Percentiles rank a stretch among this genome's conserved stretches.
These are phyloP conservation scores for Chrysanthemum makinoi DNA, from an alignment of 129 eudicot genomes.

Conservation along the genomic window DNA sequence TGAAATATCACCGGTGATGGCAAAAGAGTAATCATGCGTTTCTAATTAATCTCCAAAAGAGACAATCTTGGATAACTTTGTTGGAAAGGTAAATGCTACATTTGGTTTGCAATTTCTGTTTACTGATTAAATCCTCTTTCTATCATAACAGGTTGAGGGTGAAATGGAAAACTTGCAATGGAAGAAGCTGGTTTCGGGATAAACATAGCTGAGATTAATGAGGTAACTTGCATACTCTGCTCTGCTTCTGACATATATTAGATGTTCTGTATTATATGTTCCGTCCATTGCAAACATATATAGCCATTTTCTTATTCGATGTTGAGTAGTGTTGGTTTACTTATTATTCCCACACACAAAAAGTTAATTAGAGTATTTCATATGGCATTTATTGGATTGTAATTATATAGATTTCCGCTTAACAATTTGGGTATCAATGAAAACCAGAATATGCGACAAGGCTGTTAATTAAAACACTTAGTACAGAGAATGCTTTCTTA, in stretches of 20 bases:
- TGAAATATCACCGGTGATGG: too few species aligned
- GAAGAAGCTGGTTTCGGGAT: too few species aligned
- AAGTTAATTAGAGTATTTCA: background rate
- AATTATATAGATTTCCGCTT: background rate
- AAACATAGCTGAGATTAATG: conserved; percentile 44
- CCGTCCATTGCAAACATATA: conserved; percentile 1
- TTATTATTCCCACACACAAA: background rate
- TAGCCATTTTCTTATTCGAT: conserved; percentile 8
- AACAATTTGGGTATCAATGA: background rate
- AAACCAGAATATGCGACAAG: background rate
- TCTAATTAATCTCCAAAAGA: too few species aligned
- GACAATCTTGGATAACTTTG: too few species aligned
- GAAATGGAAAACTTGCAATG: too few species aligned
- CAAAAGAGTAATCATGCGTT: too few species aligned
- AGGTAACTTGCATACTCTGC: conserved; percentile 51
- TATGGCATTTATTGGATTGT: background rate
- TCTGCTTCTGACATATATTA: background rate
- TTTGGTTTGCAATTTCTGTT: too few species aligned
- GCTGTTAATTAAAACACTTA: background rate
- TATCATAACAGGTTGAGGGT: too few species aligned
- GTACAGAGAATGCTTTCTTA: too few species aligned
- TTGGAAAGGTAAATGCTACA: too few species aligned
- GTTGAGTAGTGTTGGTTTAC: background rate
- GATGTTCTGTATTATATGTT: background rate
- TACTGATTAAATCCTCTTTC: too few species aligned